These are phyloP conservation scores for Hyphopichia buzzinii DNA, from an alignment of 1,139 yeast species.

Conservation along the genomic window DNA sequence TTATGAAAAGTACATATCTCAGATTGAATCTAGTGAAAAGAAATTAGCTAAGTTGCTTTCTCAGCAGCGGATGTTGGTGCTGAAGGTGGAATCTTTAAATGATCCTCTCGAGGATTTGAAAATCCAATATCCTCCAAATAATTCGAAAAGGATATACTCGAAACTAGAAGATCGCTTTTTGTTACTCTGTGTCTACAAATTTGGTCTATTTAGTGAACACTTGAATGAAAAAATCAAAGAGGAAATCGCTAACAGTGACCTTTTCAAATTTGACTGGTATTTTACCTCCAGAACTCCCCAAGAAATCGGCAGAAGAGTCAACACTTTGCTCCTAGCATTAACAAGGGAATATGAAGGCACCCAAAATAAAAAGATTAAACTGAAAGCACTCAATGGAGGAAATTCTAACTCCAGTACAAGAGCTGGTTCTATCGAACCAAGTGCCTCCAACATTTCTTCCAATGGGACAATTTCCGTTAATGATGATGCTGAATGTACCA, in stretches of 20 bases:
- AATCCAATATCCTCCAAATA: conserved; percentile 88
- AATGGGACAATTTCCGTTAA: neutral
- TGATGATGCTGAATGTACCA: neutral
- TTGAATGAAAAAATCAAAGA: conserved; percentile 75
- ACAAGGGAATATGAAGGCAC: conserved; percentile 80
- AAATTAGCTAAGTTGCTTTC: conserved; percentile 59
- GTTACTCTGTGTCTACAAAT: conserved; percentile 66
- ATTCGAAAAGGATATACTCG: conserved; percentile 81
- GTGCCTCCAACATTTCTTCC: neutral
- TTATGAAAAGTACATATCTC: conserved; percentile 77
- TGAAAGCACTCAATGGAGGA: conserved; percentile 21
- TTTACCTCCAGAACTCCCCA: conserved; percentile 80
- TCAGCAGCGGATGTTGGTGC: conserved; percentile 65
- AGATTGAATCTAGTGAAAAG: conserved; percentile 86
- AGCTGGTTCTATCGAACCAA: conserved; percentile 35
- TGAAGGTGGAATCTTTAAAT: conserved; percentile 59
- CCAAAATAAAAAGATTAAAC: conserved; percentile 32
- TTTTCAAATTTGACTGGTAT: conserved; percentile 89
- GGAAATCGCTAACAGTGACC: conserved; percentile 67
- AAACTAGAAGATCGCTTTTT: conserved; percentile 85
- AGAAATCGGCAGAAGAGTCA: conserved; percentile 80
- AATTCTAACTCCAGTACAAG: conserved; percentile 30
- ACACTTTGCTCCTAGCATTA: conserved; percentile 73
- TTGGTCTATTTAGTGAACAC: conserved; percentile 71
- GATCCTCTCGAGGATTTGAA: conserved; percentile 76